Evolutionary conservation across 2,329 filamentous ascomycete genomes (phyloP), one percentile per base, ranked within the genome.

Genomic region (Chaetomiaceae sp.): DNA sequence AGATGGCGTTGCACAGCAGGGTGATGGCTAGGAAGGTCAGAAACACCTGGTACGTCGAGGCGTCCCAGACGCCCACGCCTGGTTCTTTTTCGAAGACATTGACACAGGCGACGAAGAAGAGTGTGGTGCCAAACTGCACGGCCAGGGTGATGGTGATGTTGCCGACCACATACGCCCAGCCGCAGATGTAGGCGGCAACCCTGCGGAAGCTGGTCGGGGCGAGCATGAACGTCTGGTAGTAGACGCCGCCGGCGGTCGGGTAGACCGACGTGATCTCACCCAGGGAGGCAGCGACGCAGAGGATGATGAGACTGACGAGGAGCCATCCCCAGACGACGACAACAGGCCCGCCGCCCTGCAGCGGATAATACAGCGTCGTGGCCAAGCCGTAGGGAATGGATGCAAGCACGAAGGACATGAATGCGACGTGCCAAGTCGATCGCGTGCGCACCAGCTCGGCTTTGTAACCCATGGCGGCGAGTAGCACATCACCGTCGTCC

Each of bases 81-180:
- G 70, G 67, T 32, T 69, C 66, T 2, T 68, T 67, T 51, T 78
- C 71, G 54, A 81, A 82, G 32, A 82, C 75, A 53, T 81, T 79
- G 67, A 82, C 65, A 63, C 77, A 80, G 13, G 72, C 75, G 51
- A 80, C 73, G 53, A 80, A 68, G 66, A 82, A 78, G 59, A 90
- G 80, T 0, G 84, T 86, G 3, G 87, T 89, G 6, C 86, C 87
- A 62, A 90, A 90, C 73, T 89, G 88, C 65, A 90, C 86, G n/a
- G 86, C 80, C n/a, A 90, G 75, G 0, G 87, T 90, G 61, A 91
- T 91, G 60, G 85, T 89, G 67, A 90, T 85, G 71, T 90, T 90
- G 54, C 88, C 88, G 47, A 89, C 82, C 16, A 89, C 79, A 65
- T 87, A 90, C 20, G 85, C 74, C 86, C 86, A 90, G 55, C 86